Conservation (phyloP, 805 yeast species). For the Blastobotrys peoriensis region DNA sequence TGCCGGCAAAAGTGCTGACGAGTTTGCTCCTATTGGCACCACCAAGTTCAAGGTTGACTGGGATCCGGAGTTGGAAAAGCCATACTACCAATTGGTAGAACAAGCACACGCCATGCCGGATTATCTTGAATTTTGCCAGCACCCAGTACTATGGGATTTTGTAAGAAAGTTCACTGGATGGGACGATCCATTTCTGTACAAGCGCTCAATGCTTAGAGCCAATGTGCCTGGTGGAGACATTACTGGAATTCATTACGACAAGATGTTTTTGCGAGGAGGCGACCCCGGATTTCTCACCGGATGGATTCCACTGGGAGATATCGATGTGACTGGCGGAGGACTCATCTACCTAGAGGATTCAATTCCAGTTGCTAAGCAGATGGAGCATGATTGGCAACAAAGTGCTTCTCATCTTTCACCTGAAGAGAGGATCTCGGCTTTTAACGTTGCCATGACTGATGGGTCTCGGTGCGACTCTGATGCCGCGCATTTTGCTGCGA, state of each 20-base stretch:
- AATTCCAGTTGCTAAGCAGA: conserved; percentile 4
- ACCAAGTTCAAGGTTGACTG: conserved; percentile 2
- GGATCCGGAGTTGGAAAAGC: background rate
- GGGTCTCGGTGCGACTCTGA: no score
- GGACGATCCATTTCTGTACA: conserved; percentile 1
- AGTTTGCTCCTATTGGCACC: conserved; percentile 2
- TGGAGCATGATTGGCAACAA: conserved; percentile 11
- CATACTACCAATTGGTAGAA: background rate
- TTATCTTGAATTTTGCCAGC: background rate
- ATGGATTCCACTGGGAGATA: conserved; percentile 9
- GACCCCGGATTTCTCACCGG: conserved; percentile 3
- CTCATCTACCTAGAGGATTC: conserved; percentile 7
- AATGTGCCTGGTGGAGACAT: conserved; percentile 6
- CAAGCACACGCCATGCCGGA: conserved; percentile 4
- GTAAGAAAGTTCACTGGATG: conserved; percentile 5
- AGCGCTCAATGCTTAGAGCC: conserved; percentile 6
- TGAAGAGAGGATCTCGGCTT: no score
- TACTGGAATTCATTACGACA: conserved; percentile 3
- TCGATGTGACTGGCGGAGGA: conserved; percentile 5
- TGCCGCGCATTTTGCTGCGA: no score
- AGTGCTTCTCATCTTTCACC: no score
- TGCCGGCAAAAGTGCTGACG: background rate
- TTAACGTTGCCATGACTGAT: no score
- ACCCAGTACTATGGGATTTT: background rate
- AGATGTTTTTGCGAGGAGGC: conserved; percentile 2